Evolutionary conservation across 495 filamentous ascomycete species (phyloP).

Genomic region (Penicillium silybi): DNA sequence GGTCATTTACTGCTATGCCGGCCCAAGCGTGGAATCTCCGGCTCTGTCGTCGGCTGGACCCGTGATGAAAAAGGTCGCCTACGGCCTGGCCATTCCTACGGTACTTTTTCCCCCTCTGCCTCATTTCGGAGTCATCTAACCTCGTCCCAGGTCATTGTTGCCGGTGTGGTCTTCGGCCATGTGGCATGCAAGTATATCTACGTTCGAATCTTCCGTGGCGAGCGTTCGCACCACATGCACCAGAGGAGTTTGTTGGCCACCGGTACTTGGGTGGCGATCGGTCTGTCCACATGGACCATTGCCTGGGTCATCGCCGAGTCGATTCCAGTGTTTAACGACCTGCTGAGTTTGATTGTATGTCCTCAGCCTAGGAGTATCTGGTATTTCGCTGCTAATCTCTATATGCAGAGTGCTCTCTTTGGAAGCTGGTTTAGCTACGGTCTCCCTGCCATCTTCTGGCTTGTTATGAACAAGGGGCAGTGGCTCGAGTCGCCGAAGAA

Average conservation of each 20-base stretch:
- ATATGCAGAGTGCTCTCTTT: conserved; percentile 26
- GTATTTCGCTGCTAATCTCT: conserved; percentile 4
- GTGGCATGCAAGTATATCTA: conserved; percentile 59
- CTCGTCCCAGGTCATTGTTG: conserved; percentile 46
- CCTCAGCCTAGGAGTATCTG: no score
- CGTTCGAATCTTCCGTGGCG: conserved; percentile 54
- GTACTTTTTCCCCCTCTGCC: not conserved
- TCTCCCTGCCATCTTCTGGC: conserved; percentile 36
- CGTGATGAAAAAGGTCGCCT: conserved; percentile 64
- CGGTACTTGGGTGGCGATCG: conserved; percentile 55
- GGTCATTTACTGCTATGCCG: conserved; percentile 68
- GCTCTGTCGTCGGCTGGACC: conserved; percentile 62
- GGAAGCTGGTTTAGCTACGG: conserved; percentile 42
- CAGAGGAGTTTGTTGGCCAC: conserved; percentile 44
- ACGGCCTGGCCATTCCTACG: conserved; percentile 70
- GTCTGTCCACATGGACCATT: conserved; percentile 51
- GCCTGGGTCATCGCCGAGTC: conserved; percentile 68
- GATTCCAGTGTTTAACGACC: conserved; percentile 65
- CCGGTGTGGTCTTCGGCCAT: conserved; percentile 65
- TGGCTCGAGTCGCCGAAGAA: conserved; percentile 43
- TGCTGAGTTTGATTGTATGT: conserved; percentile 44
- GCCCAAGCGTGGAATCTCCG: conserved; percentile 60
- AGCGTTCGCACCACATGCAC: conserved; percentile 48
- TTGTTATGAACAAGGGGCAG: conserved; percentile 49
- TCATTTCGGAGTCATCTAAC: not conserved